These are phyloP conservation scores for Boletales sp. DNA, from an alignment of 768 basidiomycete species.

Conservation along the genomic window DNA sequence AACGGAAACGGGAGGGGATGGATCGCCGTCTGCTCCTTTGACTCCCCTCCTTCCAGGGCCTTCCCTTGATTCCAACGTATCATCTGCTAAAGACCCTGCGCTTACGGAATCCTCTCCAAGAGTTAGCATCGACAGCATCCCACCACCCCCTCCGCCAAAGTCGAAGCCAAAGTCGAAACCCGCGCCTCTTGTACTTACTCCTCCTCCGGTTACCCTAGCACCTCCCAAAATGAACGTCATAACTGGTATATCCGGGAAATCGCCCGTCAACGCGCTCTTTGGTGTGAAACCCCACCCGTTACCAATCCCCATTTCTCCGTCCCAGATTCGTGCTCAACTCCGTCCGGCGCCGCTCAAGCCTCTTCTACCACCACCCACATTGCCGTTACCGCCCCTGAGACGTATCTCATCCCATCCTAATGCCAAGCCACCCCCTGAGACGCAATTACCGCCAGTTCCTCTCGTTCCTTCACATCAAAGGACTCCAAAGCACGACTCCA, in stretches of 20 bases:
- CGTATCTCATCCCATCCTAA: conserved; percentile 14
- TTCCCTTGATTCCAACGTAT: conserved; percentile 7
- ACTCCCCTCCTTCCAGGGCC: conserved; percentile 12
- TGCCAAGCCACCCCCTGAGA: conserved; percentile 4
- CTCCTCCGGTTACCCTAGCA: conserved; percentile 5
- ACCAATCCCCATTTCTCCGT: conserved; percentile 24
- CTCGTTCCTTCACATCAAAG: conserved; percentile 5
- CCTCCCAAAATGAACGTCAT: conserved; percentile 19
- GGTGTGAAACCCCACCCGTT: conserved; percentile 22
- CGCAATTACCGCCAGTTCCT: conserved; percentile 11
- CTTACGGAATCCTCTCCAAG: conserved; percentile 7
- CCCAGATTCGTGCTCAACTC: conserved; percentile 28
- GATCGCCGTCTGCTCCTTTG: not conserved
- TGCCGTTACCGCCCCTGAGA: conserved; percentile 24
- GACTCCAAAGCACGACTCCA: not conserved
- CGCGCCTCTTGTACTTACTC: conserved; percentile 6
- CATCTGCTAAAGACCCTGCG: conserved; percentile 10
- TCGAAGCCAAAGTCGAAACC: conserved; percentile 17
- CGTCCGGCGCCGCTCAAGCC: conserved; percentile 25
- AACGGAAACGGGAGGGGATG: not conserved
- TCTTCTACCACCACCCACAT: conserved; percentile 15
- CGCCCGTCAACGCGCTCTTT: conserved; percentile 24
- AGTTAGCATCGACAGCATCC: conserved; percentile 14
- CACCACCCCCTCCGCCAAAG: conserved; percentile 22
- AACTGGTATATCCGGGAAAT: conserved; percentile 19